Evolutionary conservation across 2,329 filamentous ascomycete genomes (phyloP).

Genomic region (Chaetomium sp.): DNA sequence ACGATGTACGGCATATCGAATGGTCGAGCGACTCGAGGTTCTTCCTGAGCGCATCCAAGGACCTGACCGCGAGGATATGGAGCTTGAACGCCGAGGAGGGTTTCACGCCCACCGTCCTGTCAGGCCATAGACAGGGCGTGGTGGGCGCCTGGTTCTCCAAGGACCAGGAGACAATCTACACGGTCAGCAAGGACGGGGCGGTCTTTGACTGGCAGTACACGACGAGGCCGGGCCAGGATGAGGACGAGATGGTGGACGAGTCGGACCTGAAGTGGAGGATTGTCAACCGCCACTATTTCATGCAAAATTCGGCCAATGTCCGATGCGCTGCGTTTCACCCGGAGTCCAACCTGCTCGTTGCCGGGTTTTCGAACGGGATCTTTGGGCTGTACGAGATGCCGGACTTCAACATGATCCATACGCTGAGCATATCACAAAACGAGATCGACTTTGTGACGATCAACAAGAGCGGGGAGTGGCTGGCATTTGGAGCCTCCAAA

Average conservation of each 20-base stretch:
- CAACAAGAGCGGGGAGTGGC: constrained; percentile 91
- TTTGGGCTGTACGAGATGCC: constrained; percentile 96
- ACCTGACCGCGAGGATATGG: constrained; percentile 92
- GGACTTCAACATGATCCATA: constrained; percentile 92
- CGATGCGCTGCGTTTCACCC: constrained; percentile 89
- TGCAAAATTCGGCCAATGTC: constrained; percentile 81
- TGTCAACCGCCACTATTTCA: constrained; percentile 84
- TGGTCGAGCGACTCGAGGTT: constrained; percentile 97
- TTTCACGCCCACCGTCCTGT: constrained; percentile 82
- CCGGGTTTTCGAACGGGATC: constrained; percentile 88
- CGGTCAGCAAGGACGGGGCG: constrained; percentile 94
- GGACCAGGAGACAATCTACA: constrained; percentile 93
- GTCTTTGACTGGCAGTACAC: constrained; percentile 90
- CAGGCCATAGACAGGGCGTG: constrained; percentile 84
- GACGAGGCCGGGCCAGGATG: constrained; percentile 48
- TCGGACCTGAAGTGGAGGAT: constrained; percentile 81
- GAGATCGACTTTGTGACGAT: constrained; percentile 93
- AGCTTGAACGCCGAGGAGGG: constrained; percentile 80
- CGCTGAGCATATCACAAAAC: constrained; percentile 87
- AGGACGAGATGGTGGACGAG: constrained; percentile 56
- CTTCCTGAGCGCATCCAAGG: constrained; percentile 86
- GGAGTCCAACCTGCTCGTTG: constrained; percentile 83
- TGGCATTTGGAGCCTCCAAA: constrained; percentile 93
- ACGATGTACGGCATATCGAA: constrained; percentile 76
- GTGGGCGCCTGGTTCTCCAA: constrained; percentile 95